phyloP scores from a whole-genome alignment of 2,329 filamentous ascomycete species.

The Penicillium verrucosum region DNA sequence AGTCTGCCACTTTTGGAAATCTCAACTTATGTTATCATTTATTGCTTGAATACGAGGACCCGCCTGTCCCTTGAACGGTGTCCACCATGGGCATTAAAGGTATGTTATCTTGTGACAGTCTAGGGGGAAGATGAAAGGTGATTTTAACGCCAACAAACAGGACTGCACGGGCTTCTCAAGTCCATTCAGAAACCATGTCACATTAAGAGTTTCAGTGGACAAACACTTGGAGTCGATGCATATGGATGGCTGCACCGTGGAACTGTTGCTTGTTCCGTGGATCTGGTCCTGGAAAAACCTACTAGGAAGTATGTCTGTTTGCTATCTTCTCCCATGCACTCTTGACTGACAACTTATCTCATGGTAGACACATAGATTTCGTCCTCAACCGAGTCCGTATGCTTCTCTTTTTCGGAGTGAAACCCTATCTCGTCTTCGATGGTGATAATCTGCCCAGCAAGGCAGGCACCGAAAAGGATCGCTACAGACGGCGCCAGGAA shows the following conservation, averaged over 20 bases:
- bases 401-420: slow-evolving; percentile 89
- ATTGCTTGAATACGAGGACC: slow-evolving; percentile 30
- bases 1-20: slow-evolving; percentile 5
- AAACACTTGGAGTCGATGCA: slow-evolving; percentile 90
- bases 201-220: slow-evolving; percentile 80
- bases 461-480: slow-evolving; percentile 74
- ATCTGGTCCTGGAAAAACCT: slow-evolving; percentile 82
- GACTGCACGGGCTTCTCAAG: slow-evolving; percentile 85
- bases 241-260: slow-evolving; percentile 98
- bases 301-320: slow-evolving; percentile 68
- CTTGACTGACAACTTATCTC: slow-evolving; percentile 15
- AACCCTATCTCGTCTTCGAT: slow-evolving; percentile 94
- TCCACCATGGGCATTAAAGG: slow-evolving; percentile 47
- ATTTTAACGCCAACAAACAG: slow-evolving; percentile 44
- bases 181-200: slow-evolving; percentile 89
- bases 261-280: slow-evolving; percentile 82
- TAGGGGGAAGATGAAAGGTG: background rate
- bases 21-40: slow-evolving; percentile 19
- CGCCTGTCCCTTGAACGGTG: slow-evolving; percentile 27
- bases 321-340: background rate
- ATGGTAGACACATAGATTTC: slow-evolving; percentile 76
- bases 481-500: slow-evolving; percentile 71
- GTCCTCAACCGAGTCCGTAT: slow-evolving; percentile 88
- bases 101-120: slow-evolving; percentile 17
- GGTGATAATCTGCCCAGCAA: slow-evolving; percentile 95